These are phyloP conservation scores for Coniochaeta sp. DNA, from an alignment of 2,329 filamentous ascomycete species.

Conservation along the genomic window DNA sequence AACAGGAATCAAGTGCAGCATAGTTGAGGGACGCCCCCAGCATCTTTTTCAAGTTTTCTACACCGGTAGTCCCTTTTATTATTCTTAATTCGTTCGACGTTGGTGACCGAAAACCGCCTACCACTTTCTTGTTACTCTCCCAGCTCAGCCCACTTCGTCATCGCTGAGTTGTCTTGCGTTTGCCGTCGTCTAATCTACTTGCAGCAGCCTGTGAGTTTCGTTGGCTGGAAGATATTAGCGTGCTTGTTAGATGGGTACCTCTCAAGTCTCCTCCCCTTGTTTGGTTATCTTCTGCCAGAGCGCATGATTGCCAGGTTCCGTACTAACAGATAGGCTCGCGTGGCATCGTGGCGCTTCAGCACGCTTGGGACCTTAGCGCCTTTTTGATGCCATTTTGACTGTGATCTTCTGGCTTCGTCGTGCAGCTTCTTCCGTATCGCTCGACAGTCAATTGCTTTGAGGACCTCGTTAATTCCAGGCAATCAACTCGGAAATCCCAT, in stretches of 20 bases:
- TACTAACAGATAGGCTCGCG: background rate
- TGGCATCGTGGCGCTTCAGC: no score
- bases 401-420: background rate
- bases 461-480: background rate
- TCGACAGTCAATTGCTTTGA: background rate
- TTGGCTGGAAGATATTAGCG: background rate
- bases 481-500: background rate
- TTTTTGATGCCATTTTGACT: background rate
- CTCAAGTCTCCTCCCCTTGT: background rate
- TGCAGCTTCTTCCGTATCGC: background rate
- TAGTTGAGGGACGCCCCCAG: no score
- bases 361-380: background rate
- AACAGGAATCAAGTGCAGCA: no score
- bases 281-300: background rate
- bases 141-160: background rate
- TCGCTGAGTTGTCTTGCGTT: background rate
- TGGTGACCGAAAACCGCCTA: background rate
- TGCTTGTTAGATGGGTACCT: background rate
- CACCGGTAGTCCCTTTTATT: background rate
- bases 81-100: background rate
- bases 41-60: no score
- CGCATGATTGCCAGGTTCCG: background rate
- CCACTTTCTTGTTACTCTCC: background rate
- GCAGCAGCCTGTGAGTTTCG: background rate
- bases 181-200: background rate